These are phyloP conservation scores for Isoetes engelmannii DNA, from an alignment of 83 land plant genomes.

Conservation along the genomic window DNA sequence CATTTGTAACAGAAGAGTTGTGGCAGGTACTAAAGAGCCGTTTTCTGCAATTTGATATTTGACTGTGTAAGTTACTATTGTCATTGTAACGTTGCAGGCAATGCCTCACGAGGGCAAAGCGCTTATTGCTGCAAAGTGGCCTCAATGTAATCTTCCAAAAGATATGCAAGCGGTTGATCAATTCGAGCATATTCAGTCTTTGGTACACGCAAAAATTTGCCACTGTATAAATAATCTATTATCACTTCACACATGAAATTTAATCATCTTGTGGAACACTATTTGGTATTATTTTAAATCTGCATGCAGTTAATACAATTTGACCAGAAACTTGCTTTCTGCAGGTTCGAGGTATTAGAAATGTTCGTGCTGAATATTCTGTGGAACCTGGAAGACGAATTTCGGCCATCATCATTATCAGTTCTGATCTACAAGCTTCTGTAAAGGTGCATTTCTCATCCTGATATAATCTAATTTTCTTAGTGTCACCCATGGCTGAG, in stretches of 20 bases:
- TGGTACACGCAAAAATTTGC: too few relatives aligned
- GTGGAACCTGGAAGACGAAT: conserved; percentile 91
- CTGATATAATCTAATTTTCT: too few relatives aligned
- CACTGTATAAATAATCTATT: too few relatives aligned
- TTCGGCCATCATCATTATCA: conserved; percentile 69
- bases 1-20: conserved; percentile 90
- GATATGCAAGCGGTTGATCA: conserved; percentile 41
- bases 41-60: background rate
- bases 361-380: conserved; percentile 91
- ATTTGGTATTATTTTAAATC: too few relatives aligned
- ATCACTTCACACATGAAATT: too few relatives aligned
- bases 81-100: conserved; percentile 38
- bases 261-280: too few relatives aligned
- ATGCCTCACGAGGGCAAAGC: conserved; percentile 52
- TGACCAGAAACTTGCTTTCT: too few relatives aligned
- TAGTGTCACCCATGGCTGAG: too few relatives aligned
- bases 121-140: conserved; percentile 78
- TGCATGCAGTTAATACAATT: too few relatives aligned
- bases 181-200: conserved; percentile 69
- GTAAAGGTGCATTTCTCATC: too few relatives aligned
- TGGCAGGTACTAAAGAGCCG: conserved; percentile 70
- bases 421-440: too few relatives aligned
- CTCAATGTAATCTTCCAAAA: conserved; percentile 60
- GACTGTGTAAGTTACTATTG: background rate
- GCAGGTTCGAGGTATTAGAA: conserved; percentile 73